phyloP scores from a whole-genome alignment of 2,329 filamentous ascomycete species.

The Cadophora sp. region DNA sequence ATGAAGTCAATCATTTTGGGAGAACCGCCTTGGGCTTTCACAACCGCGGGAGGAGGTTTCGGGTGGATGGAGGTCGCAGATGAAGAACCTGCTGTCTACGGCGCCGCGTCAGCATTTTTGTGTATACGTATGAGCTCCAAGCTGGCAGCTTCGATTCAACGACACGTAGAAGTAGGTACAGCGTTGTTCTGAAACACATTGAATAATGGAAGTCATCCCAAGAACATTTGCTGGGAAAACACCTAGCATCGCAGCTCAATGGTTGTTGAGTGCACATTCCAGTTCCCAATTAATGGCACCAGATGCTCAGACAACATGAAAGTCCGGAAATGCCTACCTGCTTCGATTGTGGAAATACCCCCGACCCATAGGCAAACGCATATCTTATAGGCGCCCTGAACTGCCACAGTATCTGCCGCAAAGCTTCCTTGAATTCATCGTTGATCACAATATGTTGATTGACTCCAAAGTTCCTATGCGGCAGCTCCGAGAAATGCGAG shows the following conservation, averaged over 20 bases:
- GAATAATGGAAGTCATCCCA: neutral
- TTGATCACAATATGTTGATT: conserved; percentile 98
- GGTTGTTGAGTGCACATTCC: neutral
- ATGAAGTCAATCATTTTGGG: conserved; percentile 99
- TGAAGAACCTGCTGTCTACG: conserved; percentile 48
- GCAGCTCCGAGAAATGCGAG: conserved; percentile 76
- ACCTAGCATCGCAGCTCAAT: neutral
- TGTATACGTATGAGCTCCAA: neutral
- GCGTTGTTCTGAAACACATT: neutral
- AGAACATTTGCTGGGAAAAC: too few species aligned
- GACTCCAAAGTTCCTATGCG: conserved; percentile 82
- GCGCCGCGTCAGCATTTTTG: neutral
- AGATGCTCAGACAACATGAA: neutral
- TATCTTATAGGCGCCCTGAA: conserved; percentile 94
- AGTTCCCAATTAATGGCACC: neutral
- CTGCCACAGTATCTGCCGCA: conserved; percentile 87
- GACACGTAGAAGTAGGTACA: neutral
- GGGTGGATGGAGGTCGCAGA: conserved; percentile 74
- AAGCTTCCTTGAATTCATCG: conserved; percentile 89
- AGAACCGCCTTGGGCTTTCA: conserved; percentile 83
- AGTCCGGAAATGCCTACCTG: conserved; percentile 25
- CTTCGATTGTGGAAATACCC: conserved; percentile 83
- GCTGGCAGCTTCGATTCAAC: neutral
- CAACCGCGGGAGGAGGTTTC: conserved; percentile 79
- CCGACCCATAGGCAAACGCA: conserved; percentile 96